phyloP scores from a whole-genome alignment of 805 yeast species.

The Torulaspora maleeae region DNA sequence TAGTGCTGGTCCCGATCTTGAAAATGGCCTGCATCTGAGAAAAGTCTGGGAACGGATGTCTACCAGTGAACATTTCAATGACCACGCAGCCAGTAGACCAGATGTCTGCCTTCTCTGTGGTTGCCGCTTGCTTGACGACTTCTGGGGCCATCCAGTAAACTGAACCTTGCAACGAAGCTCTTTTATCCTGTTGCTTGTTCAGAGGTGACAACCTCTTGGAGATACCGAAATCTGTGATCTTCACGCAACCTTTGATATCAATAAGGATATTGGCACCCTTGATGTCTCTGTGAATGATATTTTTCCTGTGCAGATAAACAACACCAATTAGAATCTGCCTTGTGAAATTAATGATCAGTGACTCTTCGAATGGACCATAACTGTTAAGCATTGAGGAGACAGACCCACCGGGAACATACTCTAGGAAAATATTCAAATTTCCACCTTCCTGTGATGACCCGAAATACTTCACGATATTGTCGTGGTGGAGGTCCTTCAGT shows the following conservation, averaged over 20 bases:
- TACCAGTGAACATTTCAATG: conserved; percentile 93
- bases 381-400: conserved; percentile 64
- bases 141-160: conserved; percentile 99
- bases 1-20: conserved; percentile 78
- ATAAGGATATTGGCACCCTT: conserved; percentile 84
- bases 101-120: conserved; percentile 89
- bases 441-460: conserved; percentile 79
- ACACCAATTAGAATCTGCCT: conserved; percentile 74
- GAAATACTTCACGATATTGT: conserved; percentile 84
- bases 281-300: conserved; percentile 80
- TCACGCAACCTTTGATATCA: conserved; percentile 74
- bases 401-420: conserved; percentile 71
- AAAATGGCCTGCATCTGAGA: conserved; percentile 97
- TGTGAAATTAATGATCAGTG: conserved; percentile 64
- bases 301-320: conserved; percentile 65
- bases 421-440: conserved; percentile 71
- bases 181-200: conserved; percentile 40
- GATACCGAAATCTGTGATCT: conserved; percentile 84
- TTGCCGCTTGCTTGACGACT: conserved; percentile 88
- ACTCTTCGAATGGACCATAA: conserved; percentile 79
- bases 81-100: conserved; percentile 96
- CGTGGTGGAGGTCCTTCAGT: conserved; percentile 76
- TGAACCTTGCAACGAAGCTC: conserved; percentile 90
- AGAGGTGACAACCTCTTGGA: conserved; percentile 63
- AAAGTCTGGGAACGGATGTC: conserved; percentile 92